A percentile compares a stretch with the other conserved stretches of the same genome.
phyloP scores from a whole-genome alignment of 257 asterid genomes.

The Nicotiana attenuata region DNA sequence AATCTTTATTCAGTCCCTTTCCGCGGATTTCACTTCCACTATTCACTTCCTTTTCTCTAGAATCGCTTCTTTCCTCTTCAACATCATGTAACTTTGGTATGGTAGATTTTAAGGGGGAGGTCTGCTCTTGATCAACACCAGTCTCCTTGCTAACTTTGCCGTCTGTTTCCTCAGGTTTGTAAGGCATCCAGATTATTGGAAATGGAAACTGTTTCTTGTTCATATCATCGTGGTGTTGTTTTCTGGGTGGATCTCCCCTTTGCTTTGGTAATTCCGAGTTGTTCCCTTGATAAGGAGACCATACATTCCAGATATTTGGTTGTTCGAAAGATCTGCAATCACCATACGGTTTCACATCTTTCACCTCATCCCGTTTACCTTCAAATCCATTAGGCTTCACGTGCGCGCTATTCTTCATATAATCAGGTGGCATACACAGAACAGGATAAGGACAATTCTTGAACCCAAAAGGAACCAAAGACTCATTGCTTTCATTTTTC shows the following conservation, averaged over 20 bases:
- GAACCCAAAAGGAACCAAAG: constrained; percentile 32
- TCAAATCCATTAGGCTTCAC: constrained; percentile 4
- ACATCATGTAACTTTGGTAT: constrained; percentile 7
- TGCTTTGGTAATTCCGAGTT: constrained; percentile 23
- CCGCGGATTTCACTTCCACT: neutral
- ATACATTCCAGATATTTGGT: constrained; percentile 26
- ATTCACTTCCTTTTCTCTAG: constrained; percentile 1
- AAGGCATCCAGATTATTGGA: constrained; percentile 63
- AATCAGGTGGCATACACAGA: constrained; percentile 38
- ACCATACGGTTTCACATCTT: constrained; percentile 15
- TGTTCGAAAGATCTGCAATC: constrained; percentile 8
- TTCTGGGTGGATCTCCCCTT: constrained; percentile 12
- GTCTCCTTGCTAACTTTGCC: constrained; percentile 9
- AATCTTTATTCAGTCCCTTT: constrained; percentile 15
- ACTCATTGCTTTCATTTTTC: constrained; percentile 16
- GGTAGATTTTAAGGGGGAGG: neutral
- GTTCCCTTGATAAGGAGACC: constrained; percentile 34
- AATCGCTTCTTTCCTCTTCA: neutral
- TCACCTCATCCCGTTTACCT: neutral
- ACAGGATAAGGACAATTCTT: constrained; percentile 32
- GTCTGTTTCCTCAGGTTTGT: constrained; percentile 24
- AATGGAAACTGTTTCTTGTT: constrained; percentile 29
- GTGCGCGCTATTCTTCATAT: constrained; percentile 5
- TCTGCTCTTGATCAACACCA: neutral
- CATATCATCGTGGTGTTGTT: constrained; percentile 12